These are phyloP conservation scores for Microcyclospora pomicola DNA, from an alignment of 2,329 filamentous ascomycete species.

Conservation along the genomic window DNA sequence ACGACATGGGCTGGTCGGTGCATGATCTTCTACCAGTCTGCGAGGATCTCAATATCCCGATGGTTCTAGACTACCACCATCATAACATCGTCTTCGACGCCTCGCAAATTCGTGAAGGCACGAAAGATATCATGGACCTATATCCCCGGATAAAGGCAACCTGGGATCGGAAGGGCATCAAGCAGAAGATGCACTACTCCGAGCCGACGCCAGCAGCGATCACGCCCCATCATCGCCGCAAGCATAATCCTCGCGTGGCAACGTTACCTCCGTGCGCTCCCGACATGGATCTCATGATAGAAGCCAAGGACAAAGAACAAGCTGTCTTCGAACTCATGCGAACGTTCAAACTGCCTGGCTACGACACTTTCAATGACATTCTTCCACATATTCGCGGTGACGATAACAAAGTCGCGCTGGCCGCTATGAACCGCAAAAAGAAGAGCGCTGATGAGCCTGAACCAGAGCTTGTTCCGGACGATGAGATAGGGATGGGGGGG, in stretches of 20 bases:
- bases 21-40: conserved; percentile 83
- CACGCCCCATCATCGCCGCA: conserved; percentile 63
- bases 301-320: conserved; percentile 96
- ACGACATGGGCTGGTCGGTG: conserved; percentile 85
- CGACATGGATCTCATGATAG: conserved; percentile 96
- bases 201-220: conserved; percentile 66
- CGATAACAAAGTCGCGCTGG: conserved; percentile 45
- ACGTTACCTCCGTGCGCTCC: conserved; percentile 68
- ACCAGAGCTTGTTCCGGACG: conserved; percentile 38
- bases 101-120: conserved; percentile 63
- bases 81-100: conserved; percentile 86
- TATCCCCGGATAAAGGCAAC: conserved; percentile 68
- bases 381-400: conserved; percentile 64
- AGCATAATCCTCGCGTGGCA: conserved; percentile 68
- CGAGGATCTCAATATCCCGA: conserved; percentile 83
- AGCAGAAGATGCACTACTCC: conserved; percentile 94
- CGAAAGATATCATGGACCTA: conserved; percentile 60
- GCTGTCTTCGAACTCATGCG: conserved; percentile 91
- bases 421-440: conserved; percentile 28
- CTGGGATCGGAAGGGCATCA: conserved; percentile 73
- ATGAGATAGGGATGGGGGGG: conserved; percentile 78
- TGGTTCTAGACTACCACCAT: conserved; percentile 88
- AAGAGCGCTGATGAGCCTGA: conserved; percentile 25
- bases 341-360: conserved; percentile 70
- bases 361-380: conserved; percentile 60